phyloP scores from a whole-genome alignment of 306 rosid genomes.

The Calophaca sinica region DNA sequence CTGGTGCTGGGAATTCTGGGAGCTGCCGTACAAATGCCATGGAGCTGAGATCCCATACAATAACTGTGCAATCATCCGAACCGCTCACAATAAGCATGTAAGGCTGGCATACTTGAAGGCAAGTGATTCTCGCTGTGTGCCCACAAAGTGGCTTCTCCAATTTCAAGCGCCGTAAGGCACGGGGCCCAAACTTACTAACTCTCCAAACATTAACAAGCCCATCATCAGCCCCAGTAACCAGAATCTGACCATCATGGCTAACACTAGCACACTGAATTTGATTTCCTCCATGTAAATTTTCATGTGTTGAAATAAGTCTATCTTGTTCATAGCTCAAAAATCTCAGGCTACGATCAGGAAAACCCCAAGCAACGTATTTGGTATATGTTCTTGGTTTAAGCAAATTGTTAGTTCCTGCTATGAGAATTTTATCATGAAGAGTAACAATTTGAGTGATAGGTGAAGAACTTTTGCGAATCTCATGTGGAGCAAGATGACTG shows the following conservation, averaged over 20 bases:
- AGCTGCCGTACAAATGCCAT: constrained; percentile 93
- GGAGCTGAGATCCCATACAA: constrained; percentile 98
- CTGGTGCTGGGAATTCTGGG: constrained; percentile 87
- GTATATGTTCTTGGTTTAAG: constrained; percentile 95
- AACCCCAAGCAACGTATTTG: constrained; percentile 96
- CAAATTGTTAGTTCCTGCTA: constrained; percentile 73
- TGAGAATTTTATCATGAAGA: constrained; percentile 81
- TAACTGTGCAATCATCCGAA: constrained; percentile 93
- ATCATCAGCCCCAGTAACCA: constrained; percentile 98
- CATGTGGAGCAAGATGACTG: constrained; percentile 73
- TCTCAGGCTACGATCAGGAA: constrained; percentile 95
- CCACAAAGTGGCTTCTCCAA: constrained; percentile 93
- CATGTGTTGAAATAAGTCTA: constrained; percentile 92
- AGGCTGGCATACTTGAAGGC: constrained; percentile 97
- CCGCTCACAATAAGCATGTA: constrained; percentile 98
- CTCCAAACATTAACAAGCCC: constrained; percentile 97
- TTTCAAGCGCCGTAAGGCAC: constrained; percentile 68
- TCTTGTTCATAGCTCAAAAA: constrained; percentile 95
- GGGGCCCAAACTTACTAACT: constrained; percentile 72
- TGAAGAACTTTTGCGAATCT: constrained; percentile 79
- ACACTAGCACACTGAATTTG: constrained; percentile 87
- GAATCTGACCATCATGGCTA: constrained; percentile 87
- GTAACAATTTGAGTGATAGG: constrained; percentile 87
- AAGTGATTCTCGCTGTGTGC: constrained; percentile 84
- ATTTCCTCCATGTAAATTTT: constrained; percentile 91